phyloP scores from a whole-genome alignment of 2,329 filamentous ascomycete genomes.

The Dothideomycetes sp. region DNA sequence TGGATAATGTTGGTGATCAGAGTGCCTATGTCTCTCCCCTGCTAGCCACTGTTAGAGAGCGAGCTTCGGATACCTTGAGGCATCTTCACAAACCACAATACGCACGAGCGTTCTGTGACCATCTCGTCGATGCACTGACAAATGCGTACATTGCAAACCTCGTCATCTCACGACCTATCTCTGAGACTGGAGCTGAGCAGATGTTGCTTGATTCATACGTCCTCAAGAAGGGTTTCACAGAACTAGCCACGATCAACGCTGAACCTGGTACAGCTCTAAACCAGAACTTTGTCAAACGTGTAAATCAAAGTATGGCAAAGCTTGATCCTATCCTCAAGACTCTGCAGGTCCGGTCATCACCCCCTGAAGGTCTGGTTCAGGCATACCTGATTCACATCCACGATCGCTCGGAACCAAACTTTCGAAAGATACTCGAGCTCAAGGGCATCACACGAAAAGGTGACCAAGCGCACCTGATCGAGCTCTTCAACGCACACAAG shows the following conservation, averaged over 20 bases:
- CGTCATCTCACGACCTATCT: slow-evolving; percentile 80
- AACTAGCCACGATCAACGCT: slow-evolving; percentile 52
- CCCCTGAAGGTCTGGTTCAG: slow-evolving; percentile 87
- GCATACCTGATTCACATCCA: slow-evolving; percentile 96
- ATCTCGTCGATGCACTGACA: slow-evolving; percentile 80
- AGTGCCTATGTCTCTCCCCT: slow-evolving; percentile 84
- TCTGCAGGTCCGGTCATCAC: slow-evolving; percentile 81
- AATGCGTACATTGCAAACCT: slow-evolving; percentile 72
- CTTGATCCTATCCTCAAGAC: slow-evolving; percentile 93
- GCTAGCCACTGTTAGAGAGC: slow-evolving; percentile 58
- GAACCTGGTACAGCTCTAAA: slow-evolving; percentile 43
- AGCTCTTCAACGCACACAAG: slow-evolving; percentile 83
- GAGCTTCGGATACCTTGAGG: slow-evolving; percentile 62
- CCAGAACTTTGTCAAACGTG: slow-evolving; percentile 69
- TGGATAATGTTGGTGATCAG: slow-evolving; percentile 88
- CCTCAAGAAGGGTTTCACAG: slow-evolving; percentile 66
- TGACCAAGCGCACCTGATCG: slow-evolving; percentile 72
- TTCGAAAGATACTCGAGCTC: slow-evolving; percentile 88
- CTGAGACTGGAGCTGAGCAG: slow-evolving; percentile 91
- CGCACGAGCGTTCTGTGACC: slow-evolving; percentile 86
- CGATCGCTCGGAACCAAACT: slow-evolving; percentile 87
- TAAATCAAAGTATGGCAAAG: slow-evolving; percentile 71
- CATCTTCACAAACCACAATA: slow-evolving; percentile 85
- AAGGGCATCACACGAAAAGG: slow-evolving; percentile 75
- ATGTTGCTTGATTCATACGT: slow-evolving; percentile 96